These are phyloP conservation scores for Bothriochloa decipiens DNA, from an alignment of 176 grass and related monocot species.

Conservation along the genomic window DNA sequence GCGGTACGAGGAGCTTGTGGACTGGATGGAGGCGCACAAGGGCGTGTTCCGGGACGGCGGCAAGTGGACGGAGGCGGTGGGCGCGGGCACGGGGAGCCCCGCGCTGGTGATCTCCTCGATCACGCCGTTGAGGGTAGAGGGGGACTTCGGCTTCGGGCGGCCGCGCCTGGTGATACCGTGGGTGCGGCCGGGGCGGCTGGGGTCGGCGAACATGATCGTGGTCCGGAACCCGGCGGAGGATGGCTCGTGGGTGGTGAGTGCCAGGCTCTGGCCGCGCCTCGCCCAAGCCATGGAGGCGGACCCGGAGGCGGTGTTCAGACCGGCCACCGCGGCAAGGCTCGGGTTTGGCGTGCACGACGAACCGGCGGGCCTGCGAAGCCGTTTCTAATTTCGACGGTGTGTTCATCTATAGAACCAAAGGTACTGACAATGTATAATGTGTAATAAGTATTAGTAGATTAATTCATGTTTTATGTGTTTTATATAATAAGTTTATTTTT, in stretches of 20 bases:
- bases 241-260: slow-evolving; percentile 57
- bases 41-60: slow-evolving; percentile 35
- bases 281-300: slow-evolving; percentile 50
- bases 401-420: too few species aligned
- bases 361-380: too few species aligned
- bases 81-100: slow-evolving; percentile 53
- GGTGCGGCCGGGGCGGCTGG: slow-evolving; percentile 52
- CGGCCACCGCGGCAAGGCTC: slow-evolving; percentile 42
- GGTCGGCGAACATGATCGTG: slow-evolving; percentile 48
- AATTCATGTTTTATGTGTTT: too few species aligned
- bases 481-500: too few species aligned
- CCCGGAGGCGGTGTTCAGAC: too few species aligned
- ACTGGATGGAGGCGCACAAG: slow-evolving; percentile 78
- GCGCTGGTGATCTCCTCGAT: slow-evolving; percentile 60
- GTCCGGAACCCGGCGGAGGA: slow-evolving; percentile 44
- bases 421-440: too few species aligned
- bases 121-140: slow-evolving; percentile 44
- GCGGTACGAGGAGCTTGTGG: slow-evolving; percentile 61
- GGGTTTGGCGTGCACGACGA: background rate
- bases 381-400: too few species aligned
- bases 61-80: slow-evolving; percentile 74
- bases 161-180: slow-evolving; percentile 57
- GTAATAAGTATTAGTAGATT: rapidly evolving
- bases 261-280: slow-evolving; percentile 63
- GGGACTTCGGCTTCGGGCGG: slow-evolving; percentile 58